These are phyloP conservation scores for Fusarium chaquense DNA, from an alignment of 2,329 filamentous ascomycete genomes.

Conservation along the genomic window DNA sequence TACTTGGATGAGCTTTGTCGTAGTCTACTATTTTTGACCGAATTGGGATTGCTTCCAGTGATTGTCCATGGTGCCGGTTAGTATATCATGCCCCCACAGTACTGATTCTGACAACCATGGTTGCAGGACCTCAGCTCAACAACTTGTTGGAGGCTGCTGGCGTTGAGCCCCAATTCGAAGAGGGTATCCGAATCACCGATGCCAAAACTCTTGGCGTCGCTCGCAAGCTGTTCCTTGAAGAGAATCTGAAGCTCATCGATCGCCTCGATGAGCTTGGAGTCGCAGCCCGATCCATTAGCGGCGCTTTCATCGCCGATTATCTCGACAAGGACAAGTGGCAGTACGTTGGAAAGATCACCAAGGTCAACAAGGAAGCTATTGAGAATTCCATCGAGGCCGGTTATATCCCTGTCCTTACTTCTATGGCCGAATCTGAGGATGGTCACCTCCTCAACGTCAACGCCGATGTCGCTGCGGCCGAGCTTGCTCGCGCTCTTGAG, in stretches of 20 bases:
- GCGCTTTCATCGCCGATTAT: slow-evolving; percentile 93
- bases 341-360: slow-evolving; percentile 93
- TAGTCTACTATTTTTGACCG: slow-evolving; percentile 90
- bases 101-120: neutral
- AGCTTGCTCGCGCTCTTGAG: slow-evolving; percentile 88
- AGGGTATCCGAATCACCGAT: slow-evolving; percentile 95
- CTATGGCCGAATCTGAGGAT: slow-evolving; percentile 93
- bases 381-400: slow-evolving; percentile 91
- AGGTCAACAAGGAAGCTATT: slow-evolving; percentile 90
- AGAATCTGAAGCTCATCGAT: slow-evolving; percentile 83
- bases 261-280: slow-evolving; percentile 91
- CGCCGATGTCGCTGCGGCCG: slow-evolving; percentile 94
- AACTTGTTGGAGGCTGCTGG: slow-evolving; percentile 89
- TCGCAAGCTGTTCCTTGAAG: slow-evolving; percentile 91
- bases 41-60: slow-evolving; percentile 93
- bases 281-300: slow-evolving; percentile 87
- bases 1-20: slow-evolving; percentile 92
- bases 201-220: slow-evolving; percentile 93
- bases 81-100: neutral
- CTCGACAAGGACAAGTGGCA: slow-evolving; percentile 97
- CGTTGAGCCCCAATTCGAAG: slow-evolving; percentile 94
- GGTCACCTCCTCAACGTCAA: slow-evolving; percentile 98
- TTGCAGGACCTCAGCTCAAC: slow-evolving; percentile 76
- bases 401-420: slow-evolving; percentile 92
- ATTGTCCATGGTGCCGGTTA: slow-evolving; percentile 94